phyloP scores from a whole-genome alignment of 192 early-diverging fungal genomes.

The Coemansia erecta region DNA sequence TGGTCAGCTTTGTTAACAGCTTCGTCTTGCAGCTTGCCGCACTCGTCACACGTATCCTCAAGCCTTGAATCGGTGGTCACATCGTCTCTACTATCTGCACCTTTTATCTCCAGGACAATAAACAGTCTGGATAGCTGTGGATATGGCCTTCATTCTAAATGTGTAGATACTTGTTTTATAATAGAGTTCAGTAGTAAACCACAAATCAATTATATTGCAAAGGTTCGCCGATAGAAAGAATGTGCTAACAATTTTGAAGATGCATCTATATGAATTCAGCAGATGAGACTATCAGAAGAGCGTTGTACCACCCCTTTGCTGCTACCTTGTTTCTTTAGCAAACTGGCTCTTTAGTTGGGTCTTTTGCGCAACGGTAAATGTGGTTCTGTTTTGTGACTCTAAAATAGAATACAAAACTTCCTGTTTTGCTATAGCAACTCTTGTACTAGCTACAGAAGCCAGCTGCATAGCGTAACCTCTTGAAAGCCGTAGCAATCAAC shows the following conservation, averaged over 20 bases:
- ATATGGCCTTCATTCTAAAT: slow-evolving; percentile 26
- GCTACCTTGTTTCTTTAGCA: slow-evolving; percentile 15
- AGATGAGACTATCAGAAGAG: no score
- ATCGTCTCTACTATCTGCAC: neutral
- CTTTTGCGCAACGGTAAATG: slow-evolving; percentile 41
- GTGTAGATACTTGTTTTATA: neutral
- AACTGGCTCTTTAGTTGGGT: slow-evolving; percentile 32
- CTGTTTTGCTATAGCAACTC: slow-evolving; percentile 44
- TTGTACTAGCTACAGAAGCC: slow-evolving; percentile 42
- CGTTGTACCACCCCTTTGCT: no score
- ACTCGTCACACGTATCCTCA: slow-evolving; percentile 15
- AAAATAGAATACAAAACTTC: slow-evolving; percentile 37
- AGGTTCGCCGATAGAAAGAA: no score
- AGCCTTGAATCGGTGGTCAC: slow-evolving; percentile 1
- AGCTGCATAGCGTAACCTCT: slow-evolving; percentile 24
- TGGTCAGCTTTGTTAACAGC: slow-evolving; percentile 30
- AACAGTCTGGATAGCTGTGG: slow-evolving; percentile 28
- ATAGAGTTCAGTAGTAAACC: no score
- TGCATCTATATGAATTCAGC: neutral
- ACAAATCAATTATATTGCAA: no score
- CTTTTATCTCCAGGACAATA: neutral
- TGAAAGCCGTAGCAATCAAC: slow-evolving; percentile 35
- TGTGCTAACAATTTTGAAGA: no score
- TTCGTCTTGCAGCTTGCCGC: slow-evolving; percentile 19
- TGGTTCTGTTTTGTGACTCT: slow-evolving; percentile 35